These are phyloP conservation scores for Toxicodendron radicans DNA, from an alignment of 345 rosid species.

Conservation along the genomic window DNA sequence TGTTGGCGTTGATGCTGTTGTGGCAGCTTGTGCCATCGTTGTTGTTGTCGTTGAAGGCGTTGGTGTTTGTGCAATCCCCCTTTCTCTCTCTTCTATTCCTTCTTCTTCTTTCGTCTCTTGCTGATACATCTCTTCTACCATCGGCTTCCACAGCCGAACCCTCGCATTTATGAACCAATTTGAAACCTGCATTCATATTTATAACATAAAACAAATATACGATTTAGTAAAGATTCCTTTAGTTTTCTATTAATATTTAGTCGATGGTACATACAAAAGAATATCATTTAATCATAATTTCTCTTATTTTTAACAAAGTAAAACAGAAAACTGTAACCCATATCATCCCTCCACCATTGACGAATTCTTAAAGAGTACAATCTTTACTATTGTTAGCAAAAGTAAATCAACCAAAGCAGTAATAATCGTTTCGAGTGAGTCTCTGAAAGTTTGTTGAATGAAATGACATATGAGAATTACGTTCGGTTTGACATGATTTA, in stretches of 20 bases:
- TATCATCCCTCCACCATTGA: neutral
- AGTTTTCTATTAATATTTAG: neutral
- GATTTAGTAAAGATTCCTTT: neutral
- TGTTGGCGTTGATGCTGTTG: slow-evolving; percentile 32
- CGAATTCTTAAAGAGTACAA: neutral
- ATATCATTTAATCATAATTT: neutral
- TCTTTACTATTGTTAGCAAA: neutral
- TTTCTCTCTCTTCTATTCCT: slow-evolving; percentile 32
- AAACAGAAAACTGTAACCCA: neutral
- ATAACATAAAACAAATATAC: no score
- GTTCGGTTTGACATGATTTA: neutral
- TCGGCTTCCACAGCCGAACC: slow-evolving; percentile 98
- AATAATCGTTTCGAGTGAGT: neutral
- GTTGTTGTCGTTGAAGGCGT: slow-evolving; percentile 38
- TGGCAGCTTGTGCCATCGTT: slow-evolving; percentile 16
- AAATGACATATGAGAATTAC: neutral
- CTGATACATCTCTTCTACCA: slow-evolving; percentile 99
- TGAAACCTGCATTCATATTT: slow-evolving; percentile 58
- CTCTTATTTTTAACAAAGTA: neutral
- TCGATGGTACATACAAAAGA: no score
- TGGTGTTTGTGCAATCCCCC: slow-evolving; percentile 53
- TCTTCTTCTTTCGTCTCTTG: slow-evolving; percentile 75
- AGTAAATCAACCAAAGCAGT: neutral
- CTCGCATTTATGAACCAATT: slow-evolving; percentile 99
- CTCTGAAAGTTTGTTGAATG: neutral